A percentile compares a stretch with the other conserved stretches of the same genome.
phyloP scores from a whole-genome alignment of 345 rosid genomes.

The Iberis pinnata region DNA sequence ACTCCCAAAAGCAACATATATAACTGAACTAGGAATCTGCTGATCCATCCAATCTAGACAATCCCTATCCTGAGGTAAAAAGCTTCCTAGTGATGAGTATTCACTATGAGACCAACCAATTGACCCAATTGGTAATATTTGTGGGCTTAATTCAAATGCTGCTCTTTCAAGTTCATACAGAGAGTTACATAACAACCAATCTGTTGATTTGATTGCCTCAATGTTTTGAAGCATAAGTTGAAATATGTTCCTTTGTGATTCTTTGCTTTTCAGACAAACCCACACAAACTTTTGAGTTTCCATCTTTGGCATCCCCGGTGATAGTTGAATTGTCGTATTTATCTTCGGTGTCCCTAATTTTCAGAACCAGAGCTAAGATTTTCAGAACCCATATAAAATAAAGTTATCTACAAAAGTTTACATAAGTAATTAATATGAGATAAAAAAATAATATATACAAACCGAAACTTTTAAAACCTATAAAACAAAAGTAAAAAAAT shows the following conservation, averaged over 20 bases:
- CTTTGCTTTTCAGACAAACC: conserved; percentile 29
- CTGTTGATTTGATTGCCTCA: conserved; percentile 12
- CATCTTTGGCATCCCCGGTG: conserved; percentile 25
- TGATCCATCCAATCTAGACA: conserved; percentile 37
- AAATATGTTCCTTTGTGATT: conserved; percentile 30
- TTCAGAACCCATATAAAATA: background rate
- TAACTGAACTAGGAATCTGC: conserved; percentile 27
- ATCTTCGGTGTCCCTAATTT: conserved; percentile 17
- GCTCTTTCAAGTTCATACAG: conserved; percentile 33
- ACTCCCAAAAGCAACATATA: conserved; percentile 44
- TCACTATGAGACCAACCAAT: conserved; percentile 18
- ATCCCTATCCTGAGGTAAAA: conserved; percentile 31
- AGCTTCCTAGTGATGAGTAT: conserved; percentile 24
- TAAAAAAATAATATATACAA: no score
- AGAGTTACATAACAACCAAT: conserved; percentile 43
- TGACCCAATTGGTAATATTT: conserved; percentile 34
- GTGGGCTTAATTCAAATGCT: conserved; percentile 13
- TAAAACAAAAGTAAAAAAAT: no score
- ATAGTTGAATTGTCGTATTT: conserved; percentile 16
- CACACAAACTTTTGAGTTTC: conserved; percentile 33
- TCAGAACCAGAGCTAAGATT: no score
- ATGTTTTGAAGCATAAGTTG: conserved; percentile 4
- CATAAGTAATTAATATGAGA: no score
- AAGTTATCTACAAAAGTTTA: background rate
- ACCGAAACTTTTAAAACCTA: no score